Conservation (phyloP, 2,329 filamentous ascomycete genomes). For the Arthrobotrys entomopaga region DNA sequence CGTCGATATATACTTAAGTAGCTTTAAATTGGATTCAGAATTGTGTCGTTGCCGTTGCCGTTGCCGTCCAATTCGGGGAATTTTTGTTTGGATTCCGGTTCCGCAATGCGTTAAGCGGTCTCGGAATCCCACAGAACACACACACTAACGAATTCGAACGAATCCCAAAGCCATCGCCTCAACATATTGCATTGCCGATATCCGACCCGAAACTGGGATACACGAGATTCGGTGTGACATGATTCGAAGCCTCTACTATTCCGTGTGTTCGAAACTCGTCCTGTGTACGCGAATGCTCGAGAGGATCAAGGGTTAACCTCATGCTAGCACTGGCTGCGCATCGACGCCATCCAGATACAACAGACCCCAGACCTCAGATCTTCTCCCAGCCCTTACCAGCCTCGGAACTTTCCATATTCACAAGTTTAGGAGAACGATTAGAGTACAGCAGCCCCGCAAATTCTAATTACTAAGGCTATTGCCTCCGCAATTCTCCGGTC, state of each 20-base stretch:
- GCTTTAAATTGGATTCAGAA: too few species aligned
- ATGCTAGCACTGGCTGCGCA: too few species aligned
- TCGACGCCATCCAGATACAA: too few species aligned
- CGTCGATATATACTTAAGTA: neutral
- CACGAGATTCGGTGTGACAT: slow-evolving; percentile 3
- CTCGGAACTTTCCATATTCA: slow-evolving; percentile 14
- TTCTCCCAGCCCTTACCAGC: neutral
- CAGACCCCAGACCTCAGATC: too few species aligned
- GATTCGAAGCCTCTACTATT: neutral
- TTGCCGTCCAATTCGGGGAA: too few species aligned
- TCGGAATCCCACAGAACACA: slow-evolving; percentile 1
- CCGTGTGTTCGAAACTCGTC: too few species aligned
- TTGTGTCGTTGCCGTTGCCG: too few species aligned
- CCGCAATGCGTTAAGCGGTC: slow-evolving; percentile 2
- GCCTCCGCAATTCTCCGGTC: slow-evolving; percentile 13
- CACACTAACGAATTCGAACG: neutral
- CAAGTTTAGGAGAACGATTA: neutral
- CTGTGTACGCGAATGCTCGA: too few species aligned
- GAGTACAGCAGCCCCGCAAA: slow-evolving; percentile 1
- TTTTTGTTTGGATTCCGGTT: neutral
- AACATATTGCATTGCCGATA: slow-evolving; percentile 15
- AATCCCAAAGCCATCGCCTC: neutral
- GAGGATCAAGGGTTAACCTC: too few species aligned
- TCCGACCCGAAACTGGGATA: slow-evolving; percentile 4
- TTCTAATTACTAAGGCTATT: neutral